A percentile compares a stretch with the other conserved stretches of the same genome.
These are phyloP conservation scores for Yamadazyma dushanensis DNA, from an alignment of 1,139 yeast species.

Conservation along the genomic window DNA sequence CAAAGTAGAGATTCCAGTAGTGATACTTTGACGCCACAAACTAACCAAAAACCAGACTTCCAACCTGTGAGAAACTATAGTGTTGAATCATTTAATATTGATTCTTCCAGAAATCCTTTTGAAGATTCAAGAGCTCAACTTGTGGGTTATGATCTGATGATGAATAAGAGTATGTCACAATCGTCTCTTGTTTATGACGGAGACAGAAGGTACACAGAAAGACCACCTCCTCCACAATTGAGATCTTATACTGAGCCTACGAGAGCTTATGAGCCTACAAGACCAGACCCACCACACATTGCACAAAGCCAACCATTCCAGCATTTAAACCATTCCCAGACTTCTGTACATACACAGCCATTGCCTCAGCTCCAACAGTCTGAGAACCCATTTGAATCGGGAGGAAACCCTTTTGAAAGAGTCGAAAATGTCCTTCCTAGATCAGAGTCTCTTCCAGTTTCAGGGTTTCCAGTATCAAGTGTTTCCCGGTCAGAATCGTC, in stretches of 20 bases:
- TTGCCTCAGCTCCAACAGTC: slow-evolving; percentile 1
- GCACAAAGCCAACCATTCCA: slow-evolving; percentile 8
- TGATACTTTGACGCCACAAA: not conserved
- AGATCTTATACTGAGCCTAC: not conserved
- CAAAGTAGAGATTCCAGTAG: not conserved
- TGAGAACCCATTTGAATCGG: no score
- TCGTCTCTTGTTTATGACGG: slow-evolving; percentile 7
- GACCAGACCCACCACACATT: not conserved
- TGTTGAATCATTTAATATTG: slow-evolving; percentile 1
- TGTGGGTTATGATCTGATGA: not conserved
- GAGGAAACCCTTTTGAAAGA: not conserved
- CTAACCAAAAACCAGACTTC: not conserved
- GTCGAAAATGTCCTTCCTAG: not conserved
- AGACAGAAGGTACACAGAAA: no score
- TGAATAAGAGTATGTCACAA: not conserved
- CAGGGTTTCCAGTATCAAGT: not conserved
- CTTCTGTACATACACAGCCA: slow-evolving; percentile 2
- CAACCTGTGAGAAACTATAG: not conserved
- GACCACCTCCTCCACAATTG: slow-evolving; percentile 1
- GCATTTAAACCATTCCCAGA: slow-evolving; percentile 1
- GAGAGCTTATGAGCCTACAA: no score
- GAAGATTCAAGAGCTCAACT: slow-evolving; percentile 7
- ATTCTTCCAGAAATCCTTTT: slow-evolving; percentile 11
- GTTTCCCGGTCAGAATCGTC: slow-evolving; percentile 4
- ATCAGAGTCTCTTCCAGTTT: not conserved